Percentiles rank a stretch among this genome's conserved stretches.
These are phyloP conservation scores for Talaromyces amestolkiae DNA, from an alignment of 2,329 filamentous ascomycete species.

Conservation along the genomic window DNA sequence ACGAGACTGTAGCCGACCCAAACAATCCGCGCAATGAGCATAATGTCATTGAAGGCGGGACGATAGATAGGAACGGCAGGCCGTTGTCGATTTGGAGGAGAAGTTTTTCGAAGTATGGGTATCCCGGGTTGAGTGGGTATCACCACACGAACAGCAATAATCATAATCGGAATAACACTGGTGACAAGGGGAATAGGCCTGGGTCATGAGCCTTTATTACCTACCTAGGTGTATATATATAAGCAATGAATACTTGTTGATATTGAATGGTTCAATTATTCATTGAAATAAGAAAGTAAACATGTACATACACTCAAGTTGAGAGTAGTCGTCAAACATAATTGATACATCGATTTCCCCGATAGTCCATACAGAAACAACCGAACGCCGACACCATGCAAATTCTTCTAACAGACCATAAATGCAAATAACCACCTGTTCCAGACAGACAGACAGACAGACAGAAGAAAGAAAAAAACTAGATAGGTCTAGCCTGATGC, in stretches of 20 bases:
- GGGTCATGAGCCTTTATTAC: not conserved
- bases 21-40: not conserved
- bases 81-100: conserved; percentile 13
- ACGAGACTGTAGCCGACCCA: conserved; percentile 3
- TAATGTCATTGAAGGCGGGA: conserved; percentile 2
- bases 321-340: not conserved
- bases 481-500: conserved; percentile 39
- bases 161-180: not conserved
- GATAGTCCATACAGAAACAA: not conserved
- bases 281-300: not conserved
- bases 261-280: not conserved
- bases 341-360: conserved; percentile 4
- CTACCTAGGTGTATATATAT: not conserved
- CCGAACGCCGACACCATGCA: conserved; percentile 1
- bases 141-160: not conserved
- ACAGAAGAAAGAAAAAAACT: not conserved
- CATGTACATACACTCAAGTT: not conserved
- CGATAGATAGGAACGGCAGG: not conserved
- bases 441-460: not conserved
- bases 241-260: not conserved
- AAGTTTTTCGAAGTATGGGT: conserved; percentile 13
- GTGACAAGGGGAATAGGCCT: not conserved
- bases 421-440: not conserved
- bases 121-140: conserved; percentile 1
- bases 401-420: not conserved